Conservation (phyloP, 2,329 filamentous ascomycete genomes). For the Aspergillus sp. region DNA sequence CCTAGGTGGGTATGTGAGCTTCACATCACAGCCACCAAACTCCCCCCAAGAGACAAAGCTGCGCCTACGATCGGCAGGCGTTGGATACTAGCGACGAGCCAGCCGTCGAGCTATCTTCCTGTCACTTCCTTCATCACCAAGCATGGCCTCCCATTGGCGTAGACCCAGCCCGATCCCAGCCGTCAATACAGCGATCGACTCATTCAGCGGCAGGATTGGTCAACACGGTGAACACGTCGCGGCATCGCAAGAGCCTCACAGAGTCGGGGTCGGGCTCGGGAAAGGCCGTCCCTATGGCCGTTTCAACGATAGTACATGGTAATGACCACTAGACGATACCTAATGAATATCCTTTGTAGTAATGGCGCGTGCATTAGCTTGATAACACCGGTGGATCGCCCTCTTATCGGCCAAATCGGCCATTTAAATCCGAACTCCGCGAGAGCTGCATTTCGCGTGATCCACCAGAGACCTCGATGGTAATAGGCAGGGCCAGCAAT, state of each 20-base stretch:
- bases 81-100: too few relatives aligned
- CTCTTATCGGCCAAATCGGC: neutral
- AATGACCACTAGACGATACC: too few relatives aligned
- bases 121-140: too few relatives aligned
- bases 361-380: neutral
- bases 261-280: neutral
- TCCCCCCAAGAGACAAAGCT: too few relatives aligned
- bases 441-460: neutral
- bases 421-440: neutral
- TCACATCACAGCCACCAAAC: too few relatives aligned
- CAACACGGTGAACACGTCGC: neutral
- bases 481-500: neutral
- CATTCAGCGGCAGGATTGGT: neutral
- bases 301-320: too few relatives aligned
- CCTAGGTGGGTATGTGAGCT: too few relatives aligned
- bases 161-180: neutral
- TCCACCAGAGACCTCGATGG: neutral
- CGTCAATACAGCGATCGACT: neutral
- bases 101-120: too few relatives aligned
- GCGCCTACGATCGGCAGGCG: too few relatives aligned
- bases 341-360: neutral
- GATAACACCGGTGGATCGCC: neutral
- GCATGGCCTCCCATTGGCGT: neutral
- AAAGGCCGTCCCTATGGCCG: neutral
- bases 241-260: neutral